These are phyloP conservation scores for Sugiyamaella qingdaonensis DNA, from an alignment of 805 yeast species.

Conservation along the genomic window DNA sequence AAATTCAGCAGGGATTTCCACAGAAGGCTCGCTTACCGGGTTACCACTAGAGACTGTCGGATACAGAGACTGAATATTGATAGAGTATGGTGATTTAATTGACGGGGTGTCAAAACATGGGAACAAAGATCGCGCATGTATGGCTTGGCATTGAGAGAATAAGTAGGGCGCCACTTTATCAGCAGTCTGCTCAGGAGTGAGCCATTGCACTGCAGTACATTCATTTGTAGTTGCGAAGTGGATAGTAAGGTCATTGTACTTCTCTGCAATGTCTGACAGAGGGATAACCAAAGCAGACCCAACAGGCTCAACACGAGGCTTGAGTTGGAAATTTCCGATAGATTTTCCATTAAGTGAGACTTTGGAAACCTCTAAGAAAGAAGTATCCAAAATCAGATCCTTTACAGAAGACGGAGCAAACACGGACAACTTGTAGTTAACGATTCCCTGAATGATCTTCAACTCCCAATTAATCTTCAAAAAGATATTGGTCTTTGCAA, in stretches of 20 bases:
- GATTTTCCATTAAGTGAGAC: slow-evolving; percentile 43
- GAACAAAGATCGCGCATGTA: slow-evolving; percentile 80
- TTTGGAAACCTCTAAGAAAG: slow-evolving; percentile 48
- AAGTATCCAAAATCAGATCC: slow-evolving; percentile 61
- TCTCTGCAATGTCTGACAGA: not conserved
- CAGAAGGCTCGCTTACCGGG: slow-evolving; percentile 27
- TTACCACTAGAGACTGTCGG: slow-evolving; percentile 76
- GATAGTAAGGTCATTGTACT: slow-evolving; percentile 29
- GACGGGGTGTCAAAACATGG: slow-evolving; percentile 93
- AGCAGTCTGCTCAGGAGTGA: slow-evolving; percentile 67
- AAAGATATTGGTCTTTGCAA: slow-evolving; percentile 49
- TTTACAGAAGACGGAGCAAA: slow-evolving; percentile 25
- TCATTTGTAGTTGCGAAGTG: slow-evolving; percentile 65
- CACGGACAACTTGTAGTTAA: slow-evolving; percentile 42
- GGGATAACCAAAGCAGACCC: slow-evolving; percentile 42
- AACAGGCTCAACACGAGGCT: slow-evolving; percentile 35
- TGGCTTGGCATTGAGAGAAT: slow-evolving; percentile 89
- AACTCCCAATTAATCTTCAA: slow-evolving; percentile 53
- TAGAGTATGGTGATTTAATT: slow-evolving; percentile 61
- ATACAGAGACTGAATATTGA: slow-evolving; percentile 56
- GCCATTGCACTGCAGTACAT: slow-evolving; percentile 85
- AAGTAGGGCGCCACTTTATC: slow-evolving; percentile 67
- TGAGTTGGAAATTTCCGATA: slow-evolving; percentile 29
- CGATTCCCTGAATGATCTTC: slow-evolving; percentile 52
- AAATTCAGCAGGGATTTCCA: slow-evolving; percentile 13